Conservation (phyloP, 805 yeast species). For the Debaryomyces prosopidis region DNA sequence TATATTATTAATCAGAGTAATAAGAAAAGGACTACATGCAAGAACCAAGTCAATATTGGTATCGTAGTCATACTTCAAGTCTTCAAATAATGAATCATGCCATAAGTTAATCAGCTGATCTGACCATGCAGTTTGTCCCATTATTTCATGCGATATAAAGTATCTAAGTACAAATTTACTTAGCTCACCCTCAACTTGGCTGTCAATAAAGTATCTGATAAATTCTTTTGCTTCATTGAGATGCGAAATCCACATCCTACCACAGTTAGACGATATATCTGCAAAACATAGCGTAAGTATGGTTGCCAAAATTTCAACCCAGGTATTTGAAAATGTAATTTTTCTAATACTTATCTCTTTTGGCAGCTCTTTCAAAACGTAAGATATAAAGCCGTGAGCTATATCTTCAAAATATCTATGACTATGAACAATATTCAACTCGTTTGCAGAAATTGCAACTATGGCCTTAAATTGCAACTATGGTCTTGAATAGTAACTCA, state of each 20-base stretch:
- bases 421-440: conserved; percentile 29
- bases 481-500: conserved; percentile 22
- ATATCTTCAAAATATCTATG: conserved; percentile 19
- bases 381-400: conserved; percentile 23
- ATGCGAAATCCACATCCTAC: conserved; percentile 37
- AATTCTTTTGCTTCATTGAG: conserved; percentile 39
- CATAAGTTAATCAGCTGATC: conserved; percentile 14
- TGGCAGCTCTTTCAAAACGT: background rate
- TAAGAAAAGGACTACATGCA: conserved; percentile 41
- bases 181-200: conserved; percentile 27
- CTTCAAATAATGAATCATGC: conserved; percentile 29
- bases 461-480: conserved; percentile 26
- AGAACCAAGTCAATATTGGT: conserved; percentile 36
- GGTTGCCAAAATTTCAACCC: conserved; percentile 44
- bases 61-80: conserved; percentile 31
- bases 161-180: conserved; percentile 37
- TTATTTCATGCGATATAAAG: conserved; percentile 42
- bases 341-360: too few species aligned
- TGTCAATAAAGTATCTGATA: conserved; percentile 22
- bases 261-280: conserved; percentile 43
- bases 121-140: conserved; percentile 46
- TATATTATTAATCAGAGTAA: conserved; percentile 34
- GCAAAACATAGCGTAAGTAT: conserved; percentile 40
- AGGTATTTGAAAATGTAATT: conserved; percentile 15
- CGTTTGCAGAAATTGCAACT: conserved; percentile 38